Evolutionary conservation across 176 grass and related monocot genomes (phyloP), one percentile per base, ranked within the genome.

Genomic region (Phragmites australis): DNA sequence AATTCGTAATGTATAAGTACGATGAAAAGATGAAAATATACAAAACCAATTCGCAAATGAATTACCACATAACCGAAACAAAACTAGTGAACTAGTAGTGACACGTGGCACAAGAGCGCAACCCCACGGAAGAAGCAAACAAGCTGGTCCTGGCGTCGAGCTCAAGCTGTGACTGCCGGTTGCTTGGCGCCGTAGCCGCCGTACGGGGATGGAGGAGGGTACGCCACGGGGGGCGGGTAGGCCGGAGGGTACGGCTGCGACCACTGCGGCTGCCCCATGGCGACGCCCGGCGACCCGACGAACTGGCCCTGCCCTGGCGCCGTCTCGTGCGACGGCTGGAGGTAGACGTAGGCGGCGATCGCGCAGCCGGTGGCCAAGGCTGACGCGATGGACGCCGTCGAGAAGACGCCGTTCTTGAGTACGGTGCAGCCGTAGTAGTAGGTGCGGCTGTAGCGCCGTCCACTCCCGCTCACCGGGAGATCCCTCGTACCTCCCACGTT

Each of bases 231-330:
- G 32, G 80, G 30, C 52, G 52, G 49, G 68, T 82, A 73, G 5
- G 31, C 14, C 79, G n/a, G 39, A 10, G 75, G 59, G 30, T 75
- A 53, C 47, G 61, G 60, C 37, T 67, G 74, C 29, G 65, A 25
- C 76, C 45, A 78, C 51, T 69, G 55, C 31, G 74, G 82, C 16
- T 78, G 82, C 4, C 16, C 82, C 82, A 85, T 51, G 29, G 54
- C 65, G 65, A 85, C 29, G 63, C 82, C 64, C 43, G 19, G 14
- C 66, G 66, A 48, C 44, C 49, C 45, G 72, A 0, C 53, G 53
- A 25, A 45, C 62, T 55, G 68, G 48, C 30, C 49, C 5, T 21
- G 31, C 11, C 17, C 48, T 3, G 50, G 27, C 41, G 49, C 15
- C 39, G 17, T 1, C 19, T 45, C 53, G 32, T 68, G 6, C 71